Evolutionary conservation across 2,329 filamentous ascomycete species (phyloP).

Genomic region (Exserohilum rostratum): DNA sequence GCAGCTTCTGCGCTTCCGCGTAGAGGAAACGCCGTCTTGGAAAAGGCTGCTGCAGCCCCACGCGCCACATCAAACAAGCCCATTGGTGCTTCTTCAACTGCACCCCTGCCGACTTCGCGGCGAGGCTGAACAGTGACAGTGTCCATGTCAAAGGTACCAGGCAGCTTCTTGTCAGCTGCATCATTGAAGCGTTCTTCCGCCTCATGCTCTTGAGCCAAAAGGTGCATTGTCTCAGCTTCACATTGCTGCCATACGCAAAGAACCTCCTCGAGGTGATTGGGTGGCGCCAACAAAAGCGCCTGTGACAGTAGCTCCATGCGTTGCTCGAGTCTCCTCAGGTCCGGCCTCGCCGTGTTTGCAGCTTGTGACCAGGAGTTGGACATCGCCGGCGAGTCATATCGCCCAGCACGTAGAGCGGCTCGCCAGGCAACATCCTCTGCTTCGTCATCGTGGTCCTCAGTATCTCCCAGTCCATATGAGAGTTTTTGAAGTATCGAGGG

Average conservation of each 20-base stretch:
- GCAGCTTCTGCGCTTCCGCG: slow-evolving; percentile 25
- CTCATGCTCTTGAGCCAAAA: slow-evolving; percentile 69
- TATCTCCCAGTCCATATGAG: slow-evolving; percentile 34
- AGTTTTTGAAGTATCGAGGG: slow-evolving; percentile 31
- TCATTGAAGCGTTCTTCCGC: slow-evolving; percentile 75
- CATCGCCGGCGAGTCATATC: slow-evolving; percentile 60
- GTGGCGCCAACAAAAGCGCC: slow-evolving; percentile 75
- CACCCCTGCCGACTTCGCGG: slow-evolving; percentile 50
- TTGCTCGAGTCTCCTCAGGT: slow-evolving; percentile 75
- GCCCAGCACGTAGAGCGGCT: slow-evolving; percentile 78
- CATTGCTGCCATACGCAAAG: slow-evolving; percentile 76
- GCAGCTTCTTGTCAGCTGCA: slow-evolving; percentile 63
- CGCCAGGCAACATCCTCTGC: slow-evolving; percentile 77
- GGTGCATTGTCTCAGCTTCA: slow-evolving; percentile 75
- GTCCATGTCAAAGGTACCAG: slow-evolving; percentile 53
- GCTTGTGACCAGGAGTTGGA: slow-evolving; percentile 47
- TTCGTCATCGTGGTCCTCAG: slow-evolving; percentile 28
- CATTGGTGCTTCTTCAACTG: slow-evolving; percentile 57
- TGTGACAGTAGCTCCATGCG: slow-evolving; percentile 80
- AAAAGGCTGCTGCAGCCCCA: slow-evolving; percentile 56
- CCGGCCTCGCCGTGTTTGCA: slow-evolving; percentile 58
- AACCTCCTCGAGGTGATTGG: slow-evolving; percentile 73
- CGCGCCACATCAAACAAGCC: slow-evolving; percentile 60
- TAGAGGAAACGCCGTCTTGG: slow-evolving; percentile 55
- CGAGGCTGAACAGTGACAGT: slow-evolving; percentile 46